These are phyloP conservation scores for Reticulascus tulasneorum DNA, from an alignment of 2,329 filamentous ascomycete species.

Conservation along the genomic window DNA sequence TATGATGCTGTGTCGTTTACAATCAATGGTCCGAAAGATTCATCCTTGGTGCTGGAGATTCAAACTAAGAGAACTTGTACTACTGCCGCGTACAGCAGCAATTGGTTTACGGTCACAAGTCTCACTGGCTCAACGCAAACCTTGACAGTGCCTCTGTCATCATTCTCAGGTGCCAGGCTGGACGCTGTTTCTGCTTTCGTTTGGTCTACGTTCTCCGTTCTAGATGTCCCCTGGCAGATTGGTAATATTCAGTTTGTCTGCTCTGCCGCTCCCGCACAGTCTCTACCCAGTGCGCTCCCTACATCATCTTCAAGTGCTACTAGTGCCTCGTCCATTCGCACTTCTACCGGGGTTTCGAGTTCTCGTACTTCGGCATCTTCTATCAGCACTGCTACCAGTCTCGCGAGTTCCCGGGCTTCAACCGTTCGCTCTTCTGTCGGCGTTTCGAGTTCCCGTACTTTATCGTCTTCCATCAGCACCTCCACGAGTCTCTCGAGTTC, in stretches of 20 bases:
- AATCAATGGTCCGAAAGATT: slow-evolving; percentile 16
- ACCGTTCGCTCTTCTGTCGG: no score
- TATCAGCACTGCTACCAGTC: no score
- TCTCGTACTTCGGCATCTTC: no score
- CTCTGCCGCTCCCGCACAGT: neutral
- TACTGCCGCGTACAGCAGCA: slow-evolving; percentile 35
- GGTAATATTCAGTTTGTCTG: slow-evolving; percentile 8
- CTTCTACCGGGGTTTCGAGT: no score
- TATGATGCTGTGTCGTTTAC: slow-evolving; percentile 39
- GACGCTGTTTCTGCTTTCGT: slow-evolving; percentile 8
- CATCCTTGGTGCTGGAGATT: slow-evolving; percentile 13
- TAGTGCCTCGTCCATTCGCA: no score
- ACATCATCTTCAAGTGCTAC: neutral
- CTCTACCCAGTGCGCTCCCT: neutral
- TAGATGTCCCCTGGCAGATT: slow-evolving; percentile 3
- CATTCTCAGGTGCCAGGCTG: slow-evolving; percentile 7
- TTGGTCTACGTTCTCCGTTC: slow-evolving; percentile 9
- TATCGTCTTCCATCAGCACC: no score
- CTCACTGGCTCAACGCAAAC: slow-evolving; percentile 48
- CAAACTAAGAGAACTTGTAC: slow-evolving; percentile 40
- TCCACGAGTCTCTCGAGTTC: no score
- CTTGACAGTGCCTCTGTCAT: slow-evolving; percentile 43
- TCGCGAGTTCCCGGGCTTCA: no score
- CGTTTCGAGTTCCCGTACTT: no score
- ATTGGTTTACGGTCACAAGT: slow-evolving; percentile 36